These are phyloP conservation scores for Medicago arabica DNA, from an alignment of 306 rosid species.

Conservation along the genomic window DNA sequence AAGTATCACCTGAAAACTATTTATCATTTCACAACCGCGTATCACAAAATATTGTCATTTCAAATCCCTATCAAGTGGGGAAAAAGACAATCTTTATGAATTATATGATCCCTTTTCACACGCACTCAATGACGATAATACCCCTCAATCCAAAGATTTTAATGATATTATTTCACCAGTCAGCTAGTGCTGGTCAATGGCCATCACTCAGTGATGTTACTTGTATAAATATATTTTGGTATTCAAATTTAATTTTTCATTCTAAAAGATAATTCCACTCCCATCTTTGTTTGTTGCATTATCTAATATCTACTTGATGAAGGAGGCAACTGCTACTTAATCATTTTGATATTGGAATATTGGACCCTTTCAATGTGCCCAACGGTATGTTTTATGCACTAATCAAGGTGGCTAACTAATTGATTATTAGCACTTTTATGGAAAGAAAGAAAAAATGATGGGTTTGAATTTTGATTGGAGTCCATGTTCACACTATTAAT, in stretches of 20 bases:
- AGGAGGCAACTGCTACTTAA: constrained; percentile 1
- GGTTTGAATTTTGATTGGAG: not conserved
- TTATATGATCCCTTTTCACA: not conserved
- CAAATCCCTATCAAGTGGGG: not conserved
- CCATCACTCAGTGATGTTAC: not conserved
- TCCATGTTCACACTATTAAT: constrained; percentile 20
- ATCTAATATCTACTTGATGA: not conserved
- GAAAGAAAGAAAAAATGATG: not conserved
- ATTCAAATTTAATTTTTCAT: constrained; percentile 6
- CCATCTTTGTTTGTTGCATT: constrained; percentile 3
- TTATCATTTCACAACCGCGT: not conserved
- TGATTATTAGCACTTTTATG: constrained; percentile 22
- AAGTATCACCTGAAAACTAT: not conserved
- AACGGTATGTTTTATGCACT: constrained; percentile 23
- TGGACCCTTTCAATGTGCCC: not conserved
- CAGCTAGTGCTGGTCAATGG: constrained; percentile 9
- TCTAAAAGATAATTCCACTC: constrained; percentile 12
- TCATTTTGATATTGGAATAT: constrained; percentile 23
- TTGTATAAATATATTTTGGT: not conserved
- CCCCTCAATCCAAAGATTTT: not conserved
- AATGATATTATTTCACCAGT: not conserved
- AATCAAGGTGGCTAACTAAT: constrained; percentile 39
- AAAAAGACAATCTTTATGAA: not conserved
- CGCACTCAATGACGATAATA: not conserved
- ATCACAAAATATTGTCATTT: not conserved